Base-by-base conservation (phyloP, 441 rosid genomes). In the Biscutella auriculata region DNA sequence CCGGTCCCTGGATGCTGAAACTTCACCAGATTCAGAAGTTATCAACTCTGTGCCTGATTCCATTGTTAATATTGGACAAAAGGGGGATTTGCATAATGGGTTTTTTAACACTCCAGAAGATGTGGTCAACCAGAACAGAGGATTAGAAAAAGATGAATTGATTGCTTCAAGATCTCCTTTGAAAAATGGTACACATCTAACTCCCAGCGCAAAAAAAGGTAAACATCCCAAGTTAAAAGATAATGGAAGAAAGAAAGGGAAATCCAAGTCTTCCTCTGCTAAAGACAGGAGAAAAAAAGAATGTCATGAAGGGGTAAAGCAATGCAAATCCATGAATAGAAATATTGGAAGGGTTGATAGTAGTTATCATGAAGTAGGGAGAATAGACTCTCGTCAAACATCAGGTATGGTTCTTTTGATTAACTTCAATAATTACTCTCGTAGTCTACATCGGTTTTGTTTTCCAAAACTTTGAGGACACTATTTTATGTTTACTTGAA, bases 1-100 rank as follows among this genome's bases (percentile, higher is more conserved):
- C 54, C 67, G 63, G 29, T 76, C 79, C 62, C 42, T 77, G 52
- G 87, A 79, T 63, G 77, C 88, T 54, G 96, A 83, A 77, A 87
- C 97, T 66, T 93, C 99, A 65, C 99, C 99, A 10, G 99, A 93
- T 81, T 93, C 99, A n/a, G 97, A 89, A 81, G 96, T 87, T 53
- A 85, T 87, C 35, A 85, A 87, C 79, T 34, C 69, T 64, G 76
- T 72, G 73, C 82, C 88, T 63, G 97, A 83, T 60, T 55, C 73
- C 50, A 81, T 77, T 65, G 70, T 48, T 41, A 65, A 65, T 65
- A 65, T 71, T 56, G 72, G 73, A 60, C 74, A 57, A 49, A 73
- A 54, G 73, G 86, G 67, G 63, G 76, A 52, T 62, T 65, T 67
- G 41, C 75, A 58, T 28, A 66, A 62, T 69, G 37, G 59, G 50